phyloP scores from a whole-genome alignment of 495 filamentous ascomycete genomes.

The Antarctomyces pellizariae region DNA sequence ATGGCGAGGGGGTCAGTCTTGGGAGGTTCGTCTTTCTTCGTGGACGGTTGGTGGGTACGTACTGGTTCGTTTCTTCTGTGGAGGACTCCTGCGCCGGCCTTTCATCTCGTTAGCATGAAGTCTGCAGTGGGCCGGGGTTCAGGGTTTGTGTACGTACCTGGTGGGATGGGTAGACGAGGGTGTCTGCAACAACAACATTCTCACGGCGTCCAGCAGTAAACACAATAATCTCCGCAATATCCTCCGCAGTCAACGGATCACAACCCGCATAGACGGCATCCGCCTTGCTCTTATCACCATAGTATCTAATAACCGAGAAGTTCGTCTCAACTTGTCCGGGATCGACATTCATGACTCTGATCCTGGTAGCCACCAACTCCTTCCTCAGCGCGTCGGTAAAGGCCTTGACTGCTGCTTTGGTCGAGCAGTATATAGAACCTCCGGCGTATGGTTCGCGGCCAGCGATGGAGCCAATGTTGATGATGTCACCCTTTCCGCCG shows the following conservation, averaged over 20 bases:
- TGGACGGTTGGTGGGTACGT: too few species aligned
- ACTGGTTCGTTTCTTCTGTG: too few species aligned
- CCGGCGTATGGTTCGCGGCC: slow-evolving; percentile 78
- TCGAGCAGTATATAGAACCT: slow-evolving; percentile 89
- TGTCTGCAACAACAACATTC: slow-evolving; percentile 90
- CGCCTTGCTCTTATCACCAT: slow-evolving; percentile 79
- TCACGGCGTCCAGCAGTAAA: slow-evolving; percentile 74
- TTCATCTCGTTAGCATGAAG: too few species aligned
- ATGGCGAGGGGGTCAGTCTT: too few species aligned
- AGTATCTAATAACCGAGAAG: slow-evolving; percentile 8
- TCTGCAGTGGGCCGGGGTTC: too few species aligned
- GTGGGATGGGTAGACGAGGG: slow-evolving; percentile 76
- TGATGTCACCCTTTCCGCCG: slow-evolving; percentile 75
- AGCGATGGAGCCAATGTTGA: slow-evolving; percentile 91
- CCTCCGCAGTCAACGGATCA: slow-evolving; percentile 83
- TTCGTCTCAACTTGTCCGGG: slow-evolving; percentile 94
- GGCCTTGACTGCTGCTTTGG: slow-evolving; percentile 73
- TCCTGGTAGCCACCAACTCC: slow-evolving; percentile 70
- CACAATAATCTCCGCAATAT: slow-evolving; percentile 87
- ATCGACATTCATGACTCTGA: slow-evolving; percentile 79
- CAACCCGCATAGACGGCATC: slow-evolving; percentile 82
- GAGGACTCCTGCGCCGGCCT: too few species aligned
- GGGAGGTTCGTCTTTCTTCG: too few species aligned
- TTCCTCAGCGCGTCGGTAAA: slow-evolving; percentile 79
- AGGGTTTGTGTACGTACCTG: slow-evolving; percentile 52